Evolutionary conservation across 2,329 filamentous ascomycete genomes (phyloP).

Genomic region (Botrytis fabae): DNA sequence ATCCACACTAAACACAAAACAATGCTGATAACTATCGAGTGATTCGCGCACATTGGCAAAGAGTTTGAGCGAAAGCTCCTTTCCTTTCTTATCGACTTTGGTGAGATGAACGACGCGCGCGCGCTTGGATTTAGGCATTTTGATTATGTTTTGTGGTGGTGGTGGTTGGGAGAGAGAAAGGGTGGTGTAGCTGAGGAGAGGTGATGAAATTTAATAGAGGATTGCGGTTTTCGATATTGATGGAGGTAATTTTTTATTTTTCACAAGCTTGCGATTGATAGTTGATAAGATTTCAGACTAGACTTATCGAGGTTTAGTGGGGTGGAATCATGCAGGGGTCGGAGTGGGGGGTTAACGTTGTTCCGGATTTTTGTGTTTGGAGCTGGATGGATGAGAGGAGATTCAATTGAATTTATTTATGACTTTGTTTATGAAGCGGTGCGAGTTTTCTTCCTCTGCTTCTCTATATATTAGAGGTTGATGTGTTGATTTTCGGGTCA

Average conservation of each 20-base stretch:
- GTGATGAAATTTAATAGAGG: not conserved
- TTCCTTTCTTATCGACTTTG: constrained; percentile 89
- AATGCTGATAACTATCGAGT: constrained; percentile 81
- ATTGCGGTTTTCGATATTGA: constrained; percentile 21
- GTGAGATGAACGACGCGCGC: constrained; percentile 86
- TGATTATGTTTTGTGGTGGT: constrained; percentile 20
- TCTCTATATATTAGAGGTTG: not conserved
- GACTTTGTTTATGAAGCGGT: constrained; percentile 2
- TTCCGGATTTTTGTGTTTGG: constrained; percentile 16
- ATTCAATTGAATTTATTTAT: not conserved
- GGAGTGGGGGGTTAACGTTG: constrained; percentile 21
- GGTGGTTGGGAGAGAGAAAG: not conserved
- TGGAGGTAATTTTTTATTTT: constrained; percentile 27
- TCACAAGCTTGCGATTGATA: constrained; percentile 29
- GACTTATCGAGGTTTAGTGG: constrained; percentile 12
- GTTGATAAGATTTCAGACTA: constrained; percentile 28
- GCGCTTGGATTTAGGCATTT: constrained; percentile 96
- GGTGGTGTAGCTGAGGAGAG: not conserved
- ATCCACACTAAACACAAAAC: constrained; percentile 90
- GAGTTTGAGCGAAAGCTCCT: constrained; percentile 82
- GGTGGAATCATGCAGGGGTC: not conserved
- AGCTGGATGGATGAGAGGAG: not conserved
- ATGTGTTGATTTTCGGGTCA: constrained; percentile 2
- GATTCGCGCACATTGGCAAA: constrained; percentile 86
- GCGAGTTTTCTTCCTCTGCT: not conserved